Evolutionary conservation across 2,329 filamentous ascomycete species (phyloP), one percentile per base, ranked within the genome.

Genomic region (Biscogniauxia sp.): DNA sequence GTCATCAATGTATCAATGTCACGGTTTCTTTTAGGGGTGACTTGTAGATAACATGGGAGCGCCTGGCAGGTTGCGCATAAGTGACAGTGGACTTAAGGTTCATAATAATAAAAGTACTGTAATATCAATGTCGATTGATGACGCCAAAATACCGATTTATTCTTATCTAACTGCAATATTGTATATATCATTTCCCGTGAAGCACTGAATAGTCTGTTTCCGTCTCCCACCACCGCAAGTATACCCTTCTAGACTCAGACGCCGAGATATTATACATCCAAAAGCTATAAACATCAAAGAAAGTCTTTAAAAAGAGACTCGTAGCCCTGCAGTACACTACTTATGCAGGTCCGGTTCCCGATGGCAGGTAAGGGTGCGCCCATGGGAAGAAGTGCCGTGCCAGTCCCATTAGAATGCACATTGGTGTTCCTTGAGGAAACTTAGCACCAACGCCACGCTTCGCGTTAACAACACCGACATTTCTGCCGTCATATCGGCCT

Each of bases 381-480:
- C 62, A 76, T 1, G 75, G 75, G 41, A 74, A 72, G 56, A 65
- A 74, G 61, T 76, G 70, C 11, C 73, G 66, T 26, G 74, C 3
- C 20, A 77, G 55, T 1, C 75, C 75, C 53, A 67, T 62, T 3
- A 70, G 26, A 54, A 76, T 74, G 32, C 68, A 72, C 62, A 71
- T 54, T 6, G 74, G 74, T 5, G 72, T 74, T 4, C 72, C 73
- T 2, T 20, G 2, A 2, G 74, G 74, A 59, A 78, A 75, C 32
- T 68, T 74, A 3, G 75, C 76, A 8, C 59, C 62, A 1, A 69
- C 69, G 8, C 64, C 64, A 20, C 23, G 50, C 15, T 28, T 50
- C 6, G 63, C 61, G 62, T 76, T 76, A 0, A 71, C 55, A 13
- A 73, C 68, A n/a, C 67, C 58, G 1, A 73, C 67, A 61, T 69